A percentile compares a stretch with the other conserved stretches of the same genome.
Conservation (phyloP, 495 filamentous ascomycete species). For the Xylaria longipes region DNA sequence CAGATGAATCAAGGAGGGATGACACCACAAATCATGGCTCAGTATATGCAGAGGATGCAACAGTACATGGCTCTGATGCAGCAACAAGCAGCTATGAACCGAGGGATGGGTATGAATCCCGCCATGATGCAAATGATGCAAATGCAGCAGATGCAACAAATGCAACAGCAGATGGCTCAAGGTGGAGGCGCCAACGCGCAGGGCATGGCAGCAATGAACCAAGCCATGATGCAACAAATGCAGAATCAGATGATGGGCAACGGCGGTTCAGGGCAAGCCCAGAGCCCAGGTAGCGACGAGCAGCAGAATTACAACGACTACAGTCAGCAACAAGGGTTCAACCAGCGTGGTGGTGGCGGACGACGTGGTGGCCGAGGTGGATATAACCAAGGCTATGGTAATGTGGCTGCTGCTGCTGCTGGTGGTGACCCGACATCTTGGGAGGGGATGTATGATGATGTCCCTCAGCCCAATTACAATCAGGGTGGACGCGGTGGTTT, state of each 20-base stretch:
- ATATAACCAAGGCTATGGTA: conserved; percentile 37
- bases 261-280: conserved; percentile 50
- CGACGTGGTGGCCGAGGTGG: conserved; percentile 43
- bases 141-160: conserved; percentile 85
- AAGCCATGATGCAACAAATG: conserved; percentile 83
- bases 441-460: conserved; percentile 99
- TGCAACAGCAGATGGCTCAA: conserved; percentile 71
- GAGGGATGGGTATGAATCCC: conserved; percentile 64
- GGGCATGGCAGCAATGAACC: conserved; percentile 69
- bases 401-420: conserved; percentile 42
- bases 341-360: conserved; percentile 62
- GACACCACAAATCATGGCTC: conserved; percentile 95
- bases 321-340: conserved; percentile 90
- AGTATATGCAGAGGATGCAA: conserved; percentile 97
- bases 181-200: conserved; percentile 47
- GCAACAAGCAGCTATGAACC: conserved; percentile 73
- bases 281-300: conserved; percentile 41
- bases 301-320: conserved; percentile 57
- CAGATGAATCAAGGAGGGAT: conserved; percentile 66
- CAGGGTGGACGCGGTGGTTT: conserved; percentile 60
- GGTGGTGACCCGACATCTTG: conserved; percentile 72
- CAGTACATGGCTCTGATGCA: conserved; percentile 96
- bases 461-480: conserved; percentile 81
- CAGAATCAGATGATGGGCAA: conserved; percentile 65
- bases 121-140: conserved; percentile 66